Evolutionary conservation across 371 early-diverging fungal genomes (phyloP), one percentile per base, ranked within the genome.

Genomic region (Basidiobolus meristosporus): DNA sequence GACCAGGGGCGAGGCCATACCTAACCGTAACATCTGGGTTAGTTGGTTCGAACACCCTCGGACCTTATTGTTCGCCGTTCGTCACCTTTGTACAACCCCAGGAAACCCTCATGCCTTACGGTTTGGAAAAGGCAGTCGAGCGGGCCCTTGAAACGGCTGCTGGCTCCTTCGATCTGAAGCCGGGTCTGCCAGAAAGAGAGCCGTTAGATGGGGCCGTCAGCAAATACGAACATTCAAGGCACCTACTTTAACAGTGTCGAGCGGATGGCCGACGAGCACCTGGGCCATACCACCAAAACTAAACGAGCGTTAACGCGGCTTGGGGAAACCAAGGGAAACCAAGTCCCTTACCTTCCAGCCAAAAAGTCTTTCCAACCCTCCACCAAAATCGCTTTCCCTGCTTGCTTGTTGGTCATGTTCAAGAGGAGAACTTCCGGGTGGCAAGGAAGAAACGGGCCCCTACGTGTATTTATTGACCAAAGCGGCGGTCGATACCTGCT

Each of bases 1-100:
- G n/a, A 78, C 56, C 41, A 83, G 50, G 18, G 83, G 83, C 52
- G 77, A 72, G 16, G 77, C 73, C 83, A 83, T 83, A 18, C 82
- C 77, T 68, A 41, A 16, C n/a, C 7, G 16, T 7, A 22, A 20
- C 11, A 36, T 28, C 7, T 35, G 23, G n/a, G 15, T 10, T 14
- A 31, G 10, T 19, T 30, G 22, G 2, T 26, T 14, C 10, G 20
- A 15, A 38, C 23, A 31, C 6, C 41, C 7, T 36, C 7, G 12
- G 30, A 20, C 18, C 21, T 14, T 29, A 33, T 6, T 4, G 11
- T 18, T 7, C 17, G 26, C 17, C 35, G 28, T 29, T 22, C 12
- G 29, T n/a, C 58, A 74, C 80, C 82, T 62, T 78, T 78, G 54
- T 80, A 85, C n/a, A 82, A 54, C 0, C 77, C 76, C 12, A 74